Conservation (phyloP, 2,329 filamentous ascomycete genomes). For the Ambrosiella beaveri region DNA sequence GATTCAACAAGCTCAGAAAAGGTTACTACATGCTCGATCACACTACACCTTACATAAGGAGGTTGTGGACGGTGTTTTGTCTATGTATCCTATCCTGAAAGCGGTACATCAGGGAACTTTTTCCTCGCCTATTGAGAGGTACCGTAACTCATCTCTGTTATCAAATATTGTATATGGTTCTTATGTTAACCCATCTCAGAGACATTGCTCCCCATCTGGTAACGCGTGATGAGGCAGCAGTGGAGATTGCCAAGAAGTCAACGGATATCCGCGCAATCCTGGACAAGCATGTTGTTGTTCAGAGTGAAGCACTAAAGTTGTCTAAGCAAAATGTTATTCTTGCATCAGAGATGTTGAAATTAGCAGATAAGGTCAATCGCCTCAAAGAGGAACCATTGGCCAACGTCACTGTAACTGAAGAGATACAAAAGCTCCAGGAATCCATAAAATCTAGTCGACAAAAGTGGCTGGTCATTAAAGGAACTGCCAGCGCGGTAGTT, state of each 20-base stretch:
- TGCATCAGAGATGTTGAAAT: conserved; percentile 42
- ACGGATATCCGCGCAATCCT: conserved; percentile 32
- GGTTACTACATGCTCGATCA: conserved; percentile 53
- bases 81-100: conserved; percentile 58
- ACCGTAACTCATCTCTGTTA: conserved; percentile 15
- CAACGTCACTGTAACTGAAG: conserved; percentile 33
- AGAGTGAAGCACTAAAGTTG: conserved; percentile 39
- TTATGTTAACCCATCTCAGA: conserved; percentile 23
- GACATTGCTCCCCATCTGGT: conserved; percentile 50
- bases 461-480: conserved; percentile 60
- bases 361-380: conserved; percentile 39
- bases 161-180: neutral
- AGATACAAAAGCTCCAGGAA: conserved; percentile 40
- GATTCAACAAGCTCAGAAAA: conserved; percentile 41
- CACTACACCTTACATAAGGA: conserved; percentile 52
- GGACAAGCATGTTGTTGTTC: conserved; percentile 35
- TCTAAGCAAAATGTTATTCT: conserved; percentile 45
- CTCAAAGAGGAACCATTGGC: conserved; percentile 36
- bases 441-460: conserved; percentile 45
- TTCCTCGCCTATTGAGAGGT: conserved; percentile 53
- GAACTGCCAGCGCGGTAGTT: conserved; percentile 58
- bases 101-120: conserved; percentile 54
- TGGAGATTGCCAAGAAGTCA: conserved; percentile 42
- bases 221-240: conserved; percentile 49
- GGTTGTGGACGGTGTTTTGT: conserved; percentile 50